Evolutionary conservation across 2,329 filamentous ascomycete genomes (phyloP).

Genomic region (Akanthomyces lecanii): DNA sequence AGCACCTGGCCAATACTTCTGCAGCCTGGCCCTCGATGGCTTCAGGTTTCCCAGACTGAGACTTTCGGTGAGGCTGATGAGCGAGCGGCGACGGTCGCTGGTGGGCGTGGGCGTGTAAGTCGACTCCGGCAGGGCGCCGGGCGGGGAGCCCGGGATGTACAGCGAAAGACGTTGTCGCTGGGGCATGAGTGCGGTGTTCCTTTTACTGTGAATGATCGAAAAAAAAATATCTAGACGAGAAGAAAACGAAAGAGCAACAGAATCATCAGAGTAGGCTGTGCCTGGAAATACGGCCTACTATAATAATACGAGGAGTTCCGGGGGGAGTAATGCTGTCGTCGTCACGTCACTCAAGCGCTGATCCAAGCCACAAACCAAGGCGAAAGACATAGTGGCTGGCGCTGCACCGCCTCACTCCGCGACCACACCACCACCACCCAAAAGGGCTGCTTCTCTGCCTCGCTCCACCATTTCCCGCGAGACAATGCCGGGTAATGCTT

Average conservation of each 20-base stretch:
- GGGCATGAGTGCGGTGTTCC: not conserved
- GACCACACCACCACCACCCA: not conserved
- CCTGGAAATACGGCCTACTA: not conserved
- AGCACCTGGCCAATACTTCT: slow-evolving; percentile 7
- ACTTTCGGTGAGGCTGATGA: slow-evolving; percentile 13
- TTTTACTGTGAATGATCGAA: too few relatives aligned
- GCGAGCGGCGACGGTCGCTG: slow-evolving; percentile 15
- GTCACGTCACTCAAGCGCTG: slow-evolving; percentile 11
- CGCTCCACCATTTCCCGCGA: not conserved
- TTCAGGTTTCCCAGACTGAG: slow-evolving; percentile 8
- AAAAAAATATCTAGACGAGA: not conserved
- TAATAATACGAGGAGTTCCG: not conserved
- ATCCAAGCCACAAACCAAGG: slow-evolving; percentile 13
- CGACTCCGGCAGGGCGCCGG: not conserved
- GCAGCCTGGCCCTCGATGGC: not conserved
- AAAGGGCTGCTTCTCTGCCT: not conserved
- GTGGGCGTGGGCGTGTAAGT: slow-evolving; percentile 14
- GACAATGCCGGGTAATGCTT: not conserved
- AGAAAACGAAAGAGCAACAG: not conserved
- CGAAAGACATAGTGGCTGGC: not conserved
- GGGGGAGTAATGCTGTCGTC: not conserved
- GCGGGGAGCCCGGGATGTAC: slow-evolving; percentile 5
- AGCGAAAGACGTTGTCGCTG: slow-evolving; percentile 12
- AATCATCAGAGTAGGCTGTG: not conserved
- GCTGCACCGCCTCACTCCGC: slow-evolving; percentile 8